Percentiles rank a stretch among this genome's conserved stretches.
Conservation (phyloP, 176 grass and related monocot species). For the Bothriochloa decipiens region DNA sequence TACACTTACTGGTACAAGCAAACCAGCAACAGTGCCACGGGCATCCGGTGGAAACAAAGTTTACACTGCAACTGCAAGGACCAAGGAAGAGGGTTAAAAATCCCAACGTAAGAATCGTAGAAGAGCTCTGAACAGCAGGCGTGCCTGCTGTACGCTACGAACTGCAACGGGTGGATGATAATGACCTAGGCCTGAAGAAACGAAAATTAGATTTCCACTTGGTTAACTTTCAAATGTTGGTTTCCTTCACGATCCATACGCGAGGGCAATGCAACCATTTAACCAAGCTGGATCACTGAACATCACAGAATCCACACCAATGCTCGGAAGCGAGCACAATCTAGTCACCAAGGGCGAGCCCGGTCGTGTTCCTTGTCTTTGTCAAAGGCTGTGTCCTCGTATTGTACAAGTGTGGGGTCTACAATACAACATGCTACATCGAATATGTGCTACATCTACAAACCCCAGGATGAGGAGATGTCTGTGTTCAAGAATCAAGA, state of each 20-base stretch:
- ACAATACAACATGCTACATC: constrained; percentile 35
- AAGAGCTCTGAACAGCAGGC: neutral
- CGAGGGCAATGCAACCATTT: neutral
- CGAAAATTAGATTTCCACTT: neutral
- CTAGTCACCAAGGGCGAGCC: constrained; percentile 6
- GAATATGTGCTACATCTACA: constrained; percentile 32
- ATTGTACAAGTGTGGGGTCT: constrained; percentile 22
- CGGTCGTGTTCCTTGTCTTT: constrained; percentile 16
- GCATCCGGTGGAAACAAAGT: neutral
- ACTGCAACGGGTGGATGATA: constrained; percentile 17
- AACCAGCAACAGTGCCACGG: neutral
- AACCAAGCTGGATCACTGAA: constrained; percentile 3
- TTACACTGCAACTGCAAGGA: neutral
- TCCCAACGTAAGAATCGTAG: neutral
- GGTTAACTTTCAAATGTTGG: neutral
- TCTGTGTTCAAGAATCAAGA: neutral
- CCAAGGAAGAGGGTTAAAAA: neutral
- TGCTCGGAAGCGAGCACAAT: neutral
- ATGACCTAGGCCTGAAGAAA: neutral
- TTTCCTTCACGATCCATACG: neutral
- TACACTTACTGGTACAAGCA: neutral
- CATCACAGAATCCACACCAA: neutral
- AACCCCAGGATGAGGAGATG: neutral
- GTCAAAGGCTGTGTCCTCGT: constrained; percentile 16
- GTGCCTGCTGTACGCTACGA: constrained; percentile 1